Conservation (phyloP, 805 yeast species). For the Naumovozyma dairenensis region DNA sequence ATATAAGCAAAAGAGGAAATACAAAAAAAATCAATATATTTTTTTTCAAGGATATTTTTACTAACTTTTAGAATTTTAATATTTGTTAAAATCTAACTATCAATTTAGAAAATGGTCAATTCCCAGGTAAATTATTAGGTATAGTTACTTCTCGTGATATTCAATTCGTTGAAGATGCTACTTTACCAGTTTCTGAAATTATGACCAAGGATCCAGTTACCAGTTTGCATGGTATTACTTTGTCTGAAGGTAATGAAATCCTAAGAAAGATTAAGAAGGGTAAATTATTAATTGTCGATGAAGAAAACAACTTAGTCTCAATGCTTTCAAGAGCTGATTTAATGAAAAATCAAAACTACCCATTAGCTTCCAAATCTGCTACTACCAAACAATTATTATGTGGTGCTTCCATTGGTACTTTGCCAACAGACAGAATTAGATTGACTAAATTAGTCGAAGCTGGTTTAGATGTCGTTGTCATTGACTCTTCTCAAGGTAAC, state of each 20-base stretch:
- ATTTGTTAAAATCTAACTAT: constrained; percentile 7
- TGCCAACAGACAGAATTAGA: constrained; percentile 81
- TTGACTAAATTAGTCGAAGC: constrained; percentile 79
- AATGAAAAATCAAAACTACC: constrained; percentile 90
- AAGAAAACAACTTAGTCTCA: constrained; percentile 64
- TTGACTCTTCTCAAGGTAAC: constrained; percentile 97
- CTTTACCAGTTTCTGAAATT: constrained; percentile 55
- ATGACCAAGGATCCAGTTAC: constrained; percentile 88
- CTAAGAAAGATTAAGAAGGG: constrained; percentile 93
- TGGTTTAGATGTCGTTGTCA: constrained; percentile 90
- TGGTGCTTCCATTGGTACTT: constrained; percentile 98
- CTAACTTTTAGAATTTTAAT: constrained; percentile 10
- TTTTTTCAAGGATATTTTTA: constrained; percentile 13
- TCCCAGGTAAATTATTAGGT: constrained; percentile 87
- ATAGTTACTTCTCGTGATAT: constrained; percentile 94
- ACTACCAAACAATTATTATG: constrained; percentile 90
- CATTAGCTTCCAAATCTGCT: constrained; percentile 88
- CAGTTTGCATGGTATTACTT: constrained; percentile 71
- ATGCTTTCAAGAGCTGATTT: constrained; percentile 92
- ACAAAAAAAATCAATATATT: no score
- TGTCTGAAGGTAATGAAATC: constrained; percentile 81
- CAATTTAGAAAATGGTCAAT: constrained; percentile 63
- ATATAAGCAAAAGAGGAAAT: no score
- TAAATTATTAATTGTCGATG: constrained; percentile 88
- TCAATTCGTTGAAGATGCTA: constrained; percentile 78